phyloP scores from a whole-genome alignment of 1,284 basidiomycete species.

The Leccinum griseonigrum region DNA sequence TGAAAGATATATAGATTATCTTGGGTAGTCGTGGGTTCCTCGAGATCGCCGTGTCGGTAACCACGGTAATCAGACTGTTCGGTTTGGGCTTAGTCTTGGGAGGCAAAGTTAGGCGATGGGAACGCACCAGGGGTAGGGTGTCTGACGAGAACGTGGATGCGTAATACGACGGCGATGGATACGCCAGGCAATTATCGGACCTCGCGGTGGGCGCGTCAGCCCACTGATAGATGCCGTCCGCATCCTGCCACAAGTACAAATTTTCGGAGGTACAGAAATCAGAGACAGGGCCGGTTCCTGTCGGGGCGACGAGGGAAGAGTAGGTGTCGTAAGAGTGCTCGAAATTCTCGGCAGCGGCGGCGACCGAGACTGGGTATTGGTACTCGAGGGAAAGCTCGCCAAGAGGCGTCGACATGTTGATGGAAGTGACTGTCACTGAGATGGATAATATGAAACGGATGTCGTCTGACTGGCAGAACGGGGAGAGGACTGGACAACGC shows the following conservation, averaged over 20 bases:
- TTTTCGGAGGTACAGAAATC: conserved; percentile 31
- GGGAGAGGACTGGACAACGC: conserved; percentile 15
- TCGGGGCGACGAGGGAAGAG: conserved; percentile 16
- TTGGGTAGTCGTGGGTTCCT: conserved; percentile 16
- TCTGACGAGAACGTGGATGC: conserved; percentile 20
- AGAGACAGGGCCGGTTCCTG: conserved; percentile 11
- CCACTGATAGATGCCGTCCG: conserved; percentile 32
- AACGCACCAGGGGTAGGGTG: conserved; percentile 19
- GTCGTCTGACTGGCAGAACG: conserved; percentile 3
- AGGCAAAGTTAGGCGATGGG: not conserved
- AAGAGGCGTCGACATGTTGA: conserved; percentile 28
- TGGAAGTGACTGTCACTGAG: conserved; percentile 17
- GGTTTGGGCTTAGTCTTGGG: conserved; percentile 8
- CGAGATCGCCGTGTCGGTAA: conserved; percentile 22
- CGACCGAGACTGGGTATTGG: conserved; percentile 11
- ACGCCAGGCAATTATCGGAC: conserved; percentile 25
- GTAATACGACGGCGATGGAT: conserved; percentile 23
- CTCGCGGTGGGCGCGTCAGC: conserved; percentile 25
- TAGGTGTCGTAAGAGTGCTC: conserved; percentile 28
- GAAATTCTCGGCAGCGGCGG: conserved; percentile 13
- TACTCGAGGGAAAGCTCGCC: conserved; percentile 21
- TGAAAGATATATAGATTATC: conserved; percentile 24
- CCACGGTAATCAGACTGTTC: conserved; percentile 16
- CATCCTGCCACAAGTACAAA: conserved; percentile 31
- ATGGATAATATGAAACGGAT: conserved; percentile 26